These are phyloP conservation scores for Brassica napus DNA, from an alignment of 345 rosid species.

Conservation along the genomic window Da-Ae NC_063442.1:17722501-17723000, in stretches of 20 bases:
- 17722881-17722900: slow-evolving; percentile 84
- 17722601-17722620: no score
- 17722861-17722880: slow-evolving; percentile 97
- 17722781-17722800: slow-evolving; percentile 2
- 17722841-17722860: slow-evolving; percentile 83
- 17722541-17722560: no score
- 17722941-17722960: background rate
- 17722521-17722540: no score
- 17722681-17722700: no score
- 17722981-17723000: slow-evolving; percentile 78
- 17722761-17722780: background rate
- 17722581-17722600: no score
- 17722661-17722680: no score
- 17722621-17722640: no score
- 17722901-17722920: slow-evolving; percentile 11
- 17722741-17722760: background rate
- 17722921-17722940: slow-evolving; percentile 14
- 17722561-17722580: no score
- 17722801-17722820: slow-evolving; percentile 51
- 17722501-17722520: no score
- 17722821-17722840: slow-evolving; percentile 82
- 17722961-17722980: slow-evolving; percentile 44
- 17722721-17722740: slow-evolving; percentile 30
- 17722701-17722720: slow-evolving; percentile 46
- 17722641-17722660: no score